A percentile compares a stretch with the other conserved stretches of the same genome.
These are phyloP conservation scores for Chimonanthus praecox DNA, from an alignment of 164 flowering plant species.

Conservation along the genomic window DNA sequence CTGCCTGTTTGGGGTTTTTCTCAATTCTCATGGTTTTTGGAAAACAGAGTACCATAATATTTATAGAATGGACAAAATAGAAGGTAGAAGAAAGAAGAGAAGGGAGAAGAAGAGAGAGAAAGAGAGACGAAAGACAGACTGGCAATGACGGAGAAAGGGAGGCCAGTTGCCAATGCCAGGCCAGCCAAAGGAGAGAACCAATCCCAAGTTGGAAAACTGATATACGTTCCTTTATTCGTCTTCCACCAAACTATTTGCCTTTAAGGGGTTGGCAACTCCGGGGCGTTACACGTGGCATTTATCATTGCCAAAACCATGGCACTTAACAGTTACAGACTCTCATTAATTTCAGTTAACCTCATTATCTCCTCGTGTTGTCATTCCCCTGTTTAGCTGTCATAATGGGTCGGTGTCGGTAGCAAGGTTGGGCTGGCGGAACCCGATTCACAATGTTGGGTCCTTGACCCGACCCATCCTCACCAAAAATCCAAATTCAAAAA, in stretches of 20 bases:
- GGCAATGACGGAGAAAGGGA: neutral
- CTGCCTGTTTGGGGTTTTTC: neutral
- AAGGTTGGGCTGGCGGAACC: too few species aligned
- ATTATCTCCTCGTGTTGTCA: too few species aligned
- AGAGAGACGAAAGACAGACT: slow-evolving; percentile 1
- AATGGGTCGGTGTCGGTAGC: too few species aligned
- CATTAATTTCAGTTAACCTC: too few species aligned
- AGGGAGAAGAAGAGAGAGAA: neutral
- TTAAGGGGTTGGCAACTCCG: too few species aligned
- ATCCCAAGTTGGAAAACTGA: neutral
- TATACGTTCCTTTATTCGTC: neutral
- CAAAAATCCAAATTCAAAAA: too few species aligned
- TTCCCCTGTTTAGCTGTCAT: too few species aligned
- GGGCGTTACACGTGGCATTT: too few species aligned
- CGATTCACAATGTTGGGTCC: too few species aligned
- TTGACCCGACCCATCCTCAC: too few species aligned
- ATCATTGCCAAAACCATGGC: too few species aligned
- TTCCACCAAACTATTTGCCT: neutral
- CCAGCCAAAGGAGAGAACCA: neutral
- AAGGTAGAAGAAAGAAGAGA: neutral
- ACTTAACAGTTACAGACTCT: too few species aligned
- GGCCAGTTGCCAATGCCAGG: slow-evolving; percentile 6
- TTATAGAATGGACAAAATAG: neutral
- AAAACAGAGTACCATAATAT: neutral
- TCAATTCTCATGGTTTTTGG: neutral